phyloP scores from a whole-genome alignment of 352 stramenopile genomes.

The Phytophthora ohioensis region DNA sequence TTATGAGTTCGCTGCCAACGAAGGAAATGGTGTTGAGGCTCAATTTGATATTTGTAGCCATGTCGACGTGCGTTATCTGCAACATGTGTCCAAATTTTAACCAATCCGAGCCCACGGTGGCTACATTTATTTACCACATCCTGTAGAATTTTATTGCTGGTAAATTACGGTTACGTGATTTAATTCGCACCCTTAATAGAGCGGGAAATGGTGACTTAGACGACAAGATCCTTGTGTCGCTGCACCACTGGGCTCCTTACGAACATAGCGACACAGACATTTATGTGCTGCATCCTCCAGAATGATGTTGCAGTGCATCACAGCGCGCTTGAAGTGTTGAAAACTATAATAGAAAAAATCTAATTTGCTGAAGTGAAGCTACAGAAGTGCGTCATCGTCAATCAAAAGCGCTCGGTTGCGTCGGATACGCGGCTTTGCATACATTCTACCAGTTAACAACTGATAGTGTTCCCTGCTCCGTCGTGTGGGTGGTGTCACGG shows the following conservation, averaged over 20 bases:
- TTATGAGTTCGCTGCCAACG: conserved; percentile 48
- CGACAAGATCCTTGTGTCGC: too few species aligned
- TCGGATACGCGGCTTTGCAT: too few species aligned
- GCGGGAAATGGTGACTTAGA: too few species aligned
- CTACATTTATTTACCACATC: conserved; percentile 12
- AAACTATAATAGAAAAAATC: neutral
- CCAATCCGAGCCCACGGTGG: conserved; percentile 23
- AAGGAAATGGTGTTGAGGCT: neutral
- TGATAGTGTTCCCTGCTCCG: too few species aligned
- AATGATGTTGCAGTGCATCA: neutral
- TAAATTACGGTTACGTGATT: neutral
- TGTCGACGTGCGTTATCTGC: conserved; percentile 1
- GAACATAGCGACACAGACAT: neutral
- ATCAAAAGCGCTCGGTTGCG: too few species aligned
- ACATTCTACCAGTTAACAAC: too few species aligned
- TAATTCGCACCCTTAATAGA: neutral
- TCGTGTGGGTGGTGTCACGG: neutral
- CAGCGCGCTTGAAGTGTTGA: neutral
- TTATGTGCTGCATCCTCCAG: neutral
- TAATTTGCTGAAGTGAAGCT: neutral
- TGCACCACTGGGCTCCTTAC: neutral
- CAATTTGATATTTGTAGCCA: conserved; percentile 10
- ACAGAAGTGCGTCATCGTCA: too few species aligned
- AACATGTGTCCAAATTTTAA: conserved; percentile 9
- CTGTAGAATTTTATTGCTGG: conserved; percentile 1